Conservation (phyloP, 2,329 filamentous ascomycete species). For the Colletotrichum sp. region DNA sequence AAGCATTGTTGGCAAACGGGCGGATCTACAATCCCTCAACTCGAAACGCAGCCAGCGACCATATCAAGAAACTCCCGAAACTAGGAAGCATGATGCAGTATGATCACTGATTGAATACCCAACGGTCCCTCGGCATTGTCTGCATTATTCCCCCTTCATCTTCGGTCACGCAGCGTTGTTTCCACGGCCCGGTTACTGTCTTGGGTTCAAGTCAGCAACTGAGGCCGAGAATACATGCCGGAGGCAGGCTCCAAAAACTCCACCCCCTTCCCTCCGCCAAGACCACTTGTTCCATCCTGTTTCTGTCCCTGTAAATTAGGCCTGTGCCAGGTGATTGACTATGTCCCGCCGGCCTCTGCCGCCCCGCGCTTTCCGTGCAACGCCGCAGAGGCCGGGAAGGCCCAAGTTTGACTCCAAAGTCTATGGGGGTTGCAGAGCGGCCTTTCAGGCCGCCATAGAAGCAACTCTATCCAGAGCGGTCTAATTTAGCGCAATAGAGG, state of each 20-base stretch:
- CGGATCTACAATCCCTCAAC: slow-evolving; percentile 5
- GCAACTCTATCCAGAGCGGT: neutral
- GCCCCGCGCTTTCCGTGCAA: neutral
- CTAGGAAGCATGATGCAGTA: neutral
- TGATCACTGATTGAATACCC: neutral
- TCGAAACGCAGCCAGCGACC: slow-evolving; percentile 11
- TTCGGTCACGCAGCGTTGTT: neutral
- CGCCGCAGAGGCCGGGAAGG: neutral
- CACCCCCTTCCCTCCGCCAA: neutral
- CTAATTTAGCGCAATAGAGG: neutral
- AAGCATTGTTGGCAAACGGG: neutral
- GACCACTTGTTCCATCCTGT: neutral
- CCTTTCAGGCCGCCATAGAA: neutral
- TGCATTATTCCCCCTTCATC: neutral
- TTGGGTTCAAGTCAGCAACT: neutral
- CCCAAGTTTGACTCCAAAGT: neutral
- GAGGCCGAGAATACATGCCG: neutral
- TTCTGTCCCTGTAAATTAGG: neutral
- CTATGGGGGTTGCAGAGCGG: neutral
- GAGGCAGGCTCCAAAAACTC: neutral
- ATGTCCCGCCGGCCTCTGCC: neutral
- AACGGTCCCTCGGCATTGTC: neutral
- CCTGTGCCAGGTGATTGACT: neutral
- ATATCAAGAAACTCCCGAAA: slow-evolving; percentile 2
- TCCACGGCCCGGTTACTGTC: neutral